Evolutionary conservation across 2,329 filamentous ascomycete genomes (phyloP).

Genomic region (Xylaria digitata): DNA sequence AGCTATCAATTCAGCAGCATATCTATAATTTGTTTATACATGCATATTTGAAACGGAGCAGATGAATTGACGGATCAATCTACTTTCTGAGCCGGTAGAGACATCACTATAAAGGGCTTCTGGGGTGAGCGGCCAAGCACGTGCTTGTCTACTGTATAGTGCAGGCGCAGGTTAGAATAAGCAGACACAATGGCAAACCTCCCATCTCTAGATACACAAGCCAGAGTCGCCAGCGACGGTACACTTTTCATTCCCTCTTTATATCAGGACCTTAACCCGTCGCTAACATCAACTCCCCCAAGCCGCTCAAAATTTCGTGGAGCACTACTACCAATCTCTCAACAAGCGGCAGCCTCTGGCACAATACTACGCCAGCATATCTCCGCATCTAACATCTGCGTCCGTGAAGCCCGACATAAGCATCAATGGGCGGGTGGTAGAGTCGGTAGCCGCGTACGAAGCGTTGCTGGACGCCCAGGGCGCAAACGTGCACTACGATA

Average conservation of each 20-base stretch:
- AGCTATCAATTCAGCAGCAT: background rate
- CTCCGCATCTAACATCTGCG: slow-evolving; percentile 61
- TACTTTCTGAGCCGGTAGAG: background rate
- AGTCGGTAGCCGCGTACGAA: slow-evolving; percentile 72
- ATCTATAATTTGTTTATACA: background rate
- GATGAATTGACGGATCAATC: background rate
- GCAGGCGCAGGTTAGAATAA: background rate
- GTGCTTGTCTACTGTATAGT: background rate
- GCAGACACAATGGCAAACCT: slow-evolving; percentile 39
- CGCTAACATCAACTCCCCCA: slow-evolving; percentile 23
- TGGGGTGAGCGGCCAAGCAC: slow-evolving; percentile 6
- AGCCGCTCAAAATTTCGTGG: slow-evolving; percentile 79
- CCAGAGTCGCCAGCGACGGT: slow-evolving; percentile 53
- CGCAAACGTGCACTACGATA: slow-evolving; percentile 69
- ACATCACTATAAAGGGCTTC: background rate
- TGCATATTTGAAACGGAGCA: background rate
- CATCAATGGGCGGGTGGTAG: slow-evolving; percentile 78
- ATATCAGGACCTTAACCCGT: background rate
- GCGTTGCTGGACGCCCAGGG: slow-evolving; percentile 73
- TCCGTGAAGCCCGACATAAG: slow-evolving; percentile 73
- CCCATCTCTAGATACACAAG: slow-evolving; percentile 45
- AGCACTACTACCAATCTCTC: slow-evolving; percentile 80
- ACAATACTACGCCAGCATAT: slow-evolving; percentile 76
- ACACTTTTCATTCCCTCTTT: slow-evolving; percentile 25
- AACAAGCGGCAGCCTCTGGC: slow-evolving; percentile 69